Conservation (phyloP, 306 rosid species). For the Medicago ruthenica region DNA sequence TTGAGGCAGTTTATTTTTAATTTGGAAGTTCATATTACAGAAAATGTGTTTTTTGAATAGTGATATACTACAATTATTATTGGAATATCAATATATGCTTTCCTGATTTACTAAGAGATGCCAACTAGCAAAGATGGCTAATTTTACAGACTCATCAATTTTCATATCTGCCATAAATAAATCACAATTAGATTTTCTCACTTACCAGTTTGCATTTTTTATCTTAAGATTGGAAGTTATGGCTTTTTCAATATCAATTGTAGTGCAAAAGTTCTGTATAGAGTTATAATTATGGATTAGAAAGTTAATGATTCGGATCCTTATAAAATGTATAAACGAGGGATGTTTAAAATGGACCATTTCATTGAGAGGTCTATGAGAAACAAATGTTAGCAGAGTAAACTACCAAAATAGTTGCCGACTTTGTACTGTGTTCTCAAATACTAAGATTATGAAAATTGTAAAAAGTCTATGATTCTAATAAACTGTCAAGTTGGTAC, state of each 20-base stretch:
- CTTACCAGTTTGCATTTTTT: neutral
- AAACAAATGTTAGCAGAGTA: too few relatives aligned
- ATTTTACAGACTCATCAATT: neutral
- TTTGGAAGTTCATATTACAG: slow-evolving; percentile 20
- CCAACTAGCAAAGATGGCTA: neutral
- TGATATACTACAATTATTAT: neutral
- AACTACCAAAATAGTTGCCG: too few relatives aligned
- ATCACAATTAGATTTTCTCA: neutral
- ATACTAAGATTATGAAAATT: too few relatives aligned
- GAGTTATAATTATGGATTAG: neutral
- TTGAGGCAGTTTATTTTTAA: slow-evolving; percentile 21
- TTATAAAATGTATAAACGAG: neutral
- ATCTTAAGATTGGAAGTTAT: slow-evolving; percentile 10
- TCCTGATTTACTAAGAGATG: slow-evolving; percentile 5
- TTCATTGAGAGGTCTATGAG: neutral
- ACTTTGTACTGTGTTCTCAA: too few relatives aligned
- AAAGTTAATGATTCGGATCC: neutral
- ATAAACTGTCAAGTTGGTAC: too few relatives aligned
- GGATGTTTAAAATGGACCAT: neutral
- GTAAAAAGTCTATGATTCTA: too few relatives aligned
- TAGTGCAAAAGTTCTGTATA: neutral
- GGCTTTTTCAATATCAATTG: neutral
- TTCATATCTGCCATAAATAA: neutral
- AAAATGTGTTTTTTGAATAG: slow-evolving; percentile 13
- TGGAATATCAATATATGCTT: slow-evolving; percentile 9